These are phyloP conservation scores for Talaromyces sp. DNA, from an alignment of 2,329 filamentous ascomycete genomes.

Conservation along the genomic window DNA sequence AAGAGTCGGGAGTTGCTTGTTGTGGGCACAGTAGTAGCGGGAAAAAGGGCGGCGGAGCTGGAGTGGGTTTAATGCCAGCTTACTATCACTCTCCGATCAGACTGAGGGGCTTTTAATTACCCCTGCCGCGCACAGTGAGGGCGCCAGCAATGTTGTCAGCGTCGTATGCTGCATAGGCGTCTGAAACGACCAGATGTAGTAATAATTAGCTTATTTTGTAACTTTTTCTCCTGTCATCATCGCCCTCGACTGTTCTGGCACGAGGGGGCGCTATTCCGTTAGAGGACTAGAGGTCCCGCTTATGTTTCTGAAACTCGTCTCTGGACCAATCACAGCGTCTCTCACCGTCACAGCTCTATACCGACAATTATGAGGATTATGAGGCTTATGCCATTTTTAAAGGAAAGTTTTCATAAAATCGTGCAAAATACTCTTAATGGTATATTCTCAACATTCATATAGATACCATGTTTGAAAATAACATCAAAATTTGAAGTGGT, in stretches of 20 bases:
- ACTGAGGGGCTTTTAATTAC: background rate
- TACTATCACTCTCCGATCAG: background rate
- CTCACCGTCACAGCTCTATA: background rate
- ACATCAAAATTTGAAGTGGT: too few species aligned
- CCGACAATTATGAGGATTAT: background rate
- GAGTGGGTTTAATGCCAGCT: conserved; percentile 5
- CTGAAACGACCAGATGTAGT: background rate
- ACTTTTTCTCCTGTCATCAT: background rate
- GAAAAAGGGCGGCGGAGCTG: conserved; percentile 10
- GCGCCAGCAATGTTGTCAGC: background rate
- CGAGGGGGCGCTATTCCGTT: background rate
- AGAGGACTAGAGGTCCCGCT: background rate
- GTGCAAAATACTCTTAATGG: too few species aligned
- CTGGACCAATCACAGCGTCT: background rate
- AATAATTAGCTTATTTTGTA: background rate
- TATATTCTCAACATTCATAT: too few species aligned
- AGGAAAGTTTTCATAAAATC: too few species aligned
- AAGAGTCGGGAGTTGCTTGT: conserved; percentile 6
- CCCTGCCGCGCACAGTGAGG: background rate
- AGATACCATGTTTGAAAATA: too few species aligned
- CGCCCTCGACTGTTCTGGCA: background rate
- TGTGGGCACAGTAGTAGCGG: conserved; percentile 11
- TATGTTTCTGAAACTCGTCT: background rate
- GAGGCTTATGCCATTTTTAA: too few species aligned
- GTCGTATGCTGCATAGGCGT: background rate